phyloP scores from a whole-genome alignment of 768 basidiomycete species.

The Tulasnella sp. region DNA sequence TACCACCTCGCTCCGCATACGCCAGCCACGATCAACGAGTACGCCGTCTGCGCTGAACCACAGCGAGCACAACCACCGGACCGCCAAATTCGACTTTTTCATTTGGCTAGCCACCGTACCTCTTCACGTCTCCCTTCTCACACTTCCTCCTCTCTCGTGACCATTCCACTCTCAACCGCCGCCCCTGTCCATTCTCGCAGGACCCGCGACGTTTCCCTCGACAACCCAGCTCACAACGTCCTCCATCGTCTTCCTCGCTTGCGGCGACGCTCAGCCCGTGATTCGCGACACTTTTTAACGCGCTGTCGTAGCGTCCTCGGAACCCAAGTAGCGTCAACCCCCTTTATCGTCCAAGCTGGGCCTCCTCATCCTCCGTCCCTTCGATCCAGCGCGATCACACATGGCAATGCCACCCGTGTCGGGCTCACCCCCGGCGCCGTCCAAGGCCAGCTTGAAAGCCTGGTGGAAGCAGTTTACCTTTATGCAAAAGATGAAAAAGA shows the following conservation, averaged over 20 bases:
- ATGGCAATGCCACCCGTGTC: conserved; percentile 14
- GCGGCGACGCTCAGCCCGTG: neutral
- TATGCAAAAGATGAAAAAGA: conserved; percentile 49
- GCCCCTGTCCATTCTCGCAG: too few species aligned
- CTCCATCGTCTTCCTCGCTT: too few species aligned
- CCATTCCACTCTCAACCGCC: too few species aligned
- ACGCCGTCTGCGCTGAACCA: too few species aligned
- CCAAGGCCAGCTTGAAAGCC: conserved; percentile 51
- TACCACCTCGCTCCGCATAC: too few species aligned
- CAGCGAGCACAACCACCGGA: too few species aligned
- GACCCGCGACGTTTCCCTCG: neutral
- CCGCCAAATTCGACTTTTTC: too few species aligned
- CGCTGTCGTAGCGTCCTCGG: neutral
- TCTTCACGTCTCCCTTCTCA: too few species aligned
- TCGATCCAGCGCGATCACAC: conserved; percentile 16
- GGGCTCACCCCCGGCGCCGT: conserved; percentile 15
- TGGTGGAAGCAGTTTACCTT: conserved; percentile 75
- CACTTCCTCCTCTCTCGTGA: too few species aligned
- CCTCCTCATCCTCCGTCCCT: conserved; percentile 14
- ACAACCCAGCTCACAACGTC: neutral
- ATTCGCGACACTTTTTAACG: neutral
- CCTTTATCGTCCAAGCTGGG: conserved; percentile 14
- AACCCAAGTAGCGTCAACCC: neutral
- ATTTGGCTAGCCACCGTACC: too few species aligned
- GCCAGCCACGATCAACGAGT: too few species aligned